Evolutionary conservation across 768 basidiomycete species (phyloP).

Genomic region (Russula sp.): DNA sequence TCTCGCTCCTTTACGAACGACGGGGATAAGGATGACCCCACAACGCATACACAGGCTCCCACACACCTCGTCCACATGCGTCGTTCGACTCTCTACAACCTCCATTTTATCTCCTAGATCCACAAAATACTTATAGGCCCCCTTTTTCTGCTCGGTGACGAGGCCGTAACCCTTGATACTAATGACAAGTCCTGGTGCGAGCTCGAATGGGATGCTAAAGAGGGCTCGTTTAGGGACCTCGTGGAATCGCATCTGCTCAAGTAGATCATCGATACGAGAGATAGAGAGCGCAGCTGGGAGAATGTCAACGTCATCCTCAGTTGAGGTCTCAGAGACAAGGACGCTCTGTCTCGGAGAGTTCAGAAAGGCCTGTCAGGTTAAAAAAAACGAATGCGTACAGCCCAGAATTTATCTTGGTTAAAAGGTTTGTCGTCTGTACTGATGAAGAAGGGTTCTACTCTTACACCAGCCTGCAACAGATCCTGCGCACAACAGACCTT

Average conservation of each 20-base stretch:
- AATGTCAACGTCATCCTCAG: conserved; percentile 40
- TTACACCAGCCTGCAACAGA: conserved; percentile 67
- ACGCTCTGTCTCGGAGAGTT: conserved; percentile 41
- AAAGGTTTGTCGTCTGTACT: conserved; percentile 60
- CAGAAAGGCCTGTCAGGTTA: neutral
- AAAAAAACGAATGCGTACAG: conserved; percentile 38
- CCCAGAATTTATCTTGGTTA: conserved; percentile 68
- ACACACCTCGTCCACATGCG: conserved; percentile 69
- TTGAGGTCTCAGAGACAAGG: conserved; percentile 46
- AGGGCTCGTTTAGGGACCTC: conserved; percentile 78
- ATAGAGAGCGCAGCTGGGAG: conserved; percentile 69
- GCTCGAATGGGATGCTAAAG: conserved; percentile 74
- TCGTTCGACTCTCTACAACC: conserved; percentile 60
- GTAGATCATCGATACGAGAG: conserved; percentile 66
- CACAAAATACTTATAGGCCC: conserved; percentile 73
- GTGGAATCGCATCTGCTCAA: conserved; percentile 72
- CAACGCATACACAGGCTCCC: neutral
- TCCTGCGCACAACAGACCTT: conserved; percentile 43
- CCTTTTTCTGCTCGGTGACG: conserved; percentile 83
- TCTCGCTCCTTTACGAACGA: conserved; percentile 27
- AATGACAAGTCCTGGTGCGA: conserved; percentile 67
- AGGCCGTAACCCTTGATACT: conserved; percentile 89
- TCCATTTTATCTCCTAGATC: conserved; percentile 74
- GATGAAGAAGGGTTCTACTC: conserved; percentile 87
- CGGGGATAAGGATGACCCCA: neutral